Conservation (phyloP, 352 stramenopile species). For the Paralagenidium karlingii region DNA sequence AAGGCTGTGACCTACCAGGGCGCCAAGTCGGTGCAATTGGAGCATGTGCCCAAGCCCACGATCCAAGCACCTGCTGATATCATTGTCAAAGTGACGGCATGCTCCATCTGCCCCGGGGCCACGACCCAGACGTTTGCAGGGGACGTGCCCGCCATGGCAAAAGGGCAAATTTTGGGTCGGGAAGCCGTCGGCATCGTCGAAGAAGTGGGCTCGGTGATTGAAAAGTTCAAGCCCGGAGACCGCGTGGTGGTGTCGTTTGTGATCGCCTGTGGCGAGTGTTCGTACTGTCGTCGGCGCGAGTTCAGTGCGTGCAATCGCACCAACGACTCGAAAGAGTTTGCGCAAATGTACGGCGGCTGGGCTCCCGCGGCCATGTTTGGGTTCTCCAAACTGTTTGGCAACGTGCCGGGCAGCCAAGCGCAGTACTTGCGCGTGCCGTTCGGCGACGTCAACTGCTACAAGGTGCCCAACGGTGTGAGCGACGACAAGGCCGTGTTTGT, state of each 20-base stretch:
- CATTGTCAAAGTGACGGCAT: constrained; percentile 51
- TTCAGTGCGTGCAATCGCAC: constrained; percentile 59
- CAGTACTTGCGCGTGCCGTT: constrained; percentile 69
- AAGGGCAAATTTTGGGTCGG: constrained; percentile 49
- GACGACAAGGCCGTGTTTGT: constrained; percentile 60
- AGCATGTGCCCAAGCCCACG: constrained; percentile 40
- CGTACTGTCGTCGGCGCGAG: constrained; percentile 40
- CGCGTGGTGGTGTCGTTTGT: constrained; percentile 66
- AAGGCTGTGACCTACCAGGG: constrained; percentile 44
- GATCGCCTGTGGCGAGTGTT: constrained; percentile 53
- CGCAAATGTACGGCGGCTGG: constrained; percentile 46
- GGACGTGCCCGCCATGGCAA: constrained; percentile 26
- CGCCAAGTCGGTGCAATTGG: constrained; percentile 30
- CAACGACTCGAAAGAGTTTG: constrained; percentile 55
- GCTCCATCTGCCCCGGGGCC: constrained; percentile 44
- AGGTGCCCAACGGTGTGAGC: constrained; percentile 28
- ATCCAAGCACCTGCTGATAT: constrained; percentile 34
- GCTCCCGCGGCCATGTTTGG: constrained; percentile 50
- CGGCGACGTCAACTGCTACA: constrained; percentile 55
- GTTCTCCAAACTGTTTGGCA: constrained; percentile 29
- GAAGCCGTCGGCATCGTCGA: constrained; percentile 57
- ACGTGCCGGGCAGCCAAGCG: constrained; percentile 49
- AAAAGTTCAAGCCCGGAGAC: constrained; percentile 41
- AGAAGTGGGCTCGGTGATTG: constrained; percentile 28
- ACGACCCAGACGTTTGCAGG: constrained; percentile 21